Base-by-base conservation (phyloP, 352 stramenopile species). In the Pythium brachiatum region DNA sequence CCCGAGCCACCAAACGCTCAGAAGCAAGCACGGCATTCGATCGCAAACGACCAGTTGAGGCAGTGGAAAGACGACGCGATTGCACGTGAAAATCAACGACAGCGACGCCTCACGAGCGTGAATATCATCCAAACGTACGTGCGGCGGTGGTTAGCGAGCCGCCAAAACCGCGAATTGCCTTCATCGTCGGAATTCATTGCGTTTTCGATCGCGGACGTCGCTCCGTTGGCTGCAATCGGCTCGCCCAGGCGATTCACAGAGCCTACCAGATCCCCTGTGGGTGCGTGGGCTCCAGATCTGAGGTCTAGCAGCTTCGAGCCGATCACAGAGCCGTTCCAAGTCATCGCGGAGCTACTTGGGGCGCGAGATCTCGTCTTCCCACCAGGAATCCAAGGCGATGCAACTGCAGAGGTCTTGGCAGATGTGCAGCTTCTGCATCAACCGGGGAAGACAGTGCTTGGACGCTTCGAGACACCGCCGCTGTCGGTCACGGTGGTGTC, bases 311-410 rank as follows among this genome's bases (percentile, higher is more conserved):
- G 47, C 47, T 21, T 38, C 25, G 18, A 38, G 34, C 57, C 57
- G 7, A 53, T 60, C 44, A 50, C 32, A 0, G 55, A 50, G 18
- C 32, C 62, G 6, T 64, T 64, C 50, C 39, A 60, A 32, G 31
- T 69, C 15, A 59, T 64, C 18, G 25, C 63, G 18, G 62, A 69
- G 50, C 56, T 69, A 9, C 56, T 69, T 11, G 62, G 62, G 16
- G 56, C 25, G 12, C 55, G 62, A 1, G 62, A 69, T 50, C 51
- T 69, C 7, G 25, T 43, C 12, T 29, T 53, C 15, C 20, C 54
- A 41, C 18, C 8, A 31, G 6, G 20, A 53, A 32, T 15, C 18
- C 8, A 36, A 18, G 15, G 20, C 51, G 27, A 41, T 44, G 50
- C 13, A 16, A 5, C 26, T 16, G 26, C 8, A 1, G 18, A 27